Evolutionary conservation across 140 eudicot genomes (phyloP), one percentile per base, ranked within the genome.

Genomic region (Eryngium alpinum): DNA sequence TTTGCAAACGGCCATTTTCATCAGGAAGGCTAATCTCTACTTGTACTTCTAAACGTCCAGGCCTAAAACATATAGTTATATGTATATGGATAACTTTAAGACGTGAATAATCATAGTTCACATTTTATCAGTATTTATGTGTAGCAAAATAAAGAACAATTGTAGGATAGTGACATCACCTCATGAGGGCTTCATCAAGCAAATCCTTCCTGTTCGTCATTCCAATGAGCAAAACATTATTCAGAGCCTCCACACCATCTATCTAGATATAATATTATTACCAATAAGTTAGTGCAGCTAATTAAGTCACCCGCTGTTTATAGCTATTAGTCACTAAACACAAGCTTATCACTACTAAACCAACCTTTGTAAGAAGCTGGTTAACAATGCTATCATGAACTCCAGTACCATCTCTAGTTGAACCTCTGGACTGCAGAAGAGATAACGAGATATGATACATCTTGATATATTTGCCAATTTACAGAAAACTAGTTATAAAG

Each of bases 361-460:
- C 78, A 84, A 94, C 98, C 98, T 96, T 96, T 33, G 99, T 96
- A 63, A 96, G 99, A 66, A 96, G 98, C 89, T 96, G 99, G 88
- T 96, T 96, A 25, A 96, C 99, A 51, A 96, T 96, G 88, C 99
- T 93, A 89, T 96, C 99, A 49, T 96, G 99, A 51, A 96, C 99
- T 75, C 99, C 99, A 84, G 99, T 96, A 24, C 99, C 99, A 85
- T 96, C 99, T 86, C 97, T 90, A 77, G 99, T 96, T 31, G 99
- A 96, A 82, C 99, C 99, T 93, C 99, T 91, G 67, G 99, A 93
- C 99, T 94, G 94, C 88, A 88, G 43, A 75, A 43, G 22, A 81
- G 32, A 53, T 69, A 31, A 31, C 75, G 75, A 28, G 15, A 69
- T 44, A 69, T n/a, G 70, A 62, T 62, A n/a, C 10, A 62, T 15